Conservation (phyloP, 306 rosid genomes). For the Glycyrrhiza uralensis region DNA sequence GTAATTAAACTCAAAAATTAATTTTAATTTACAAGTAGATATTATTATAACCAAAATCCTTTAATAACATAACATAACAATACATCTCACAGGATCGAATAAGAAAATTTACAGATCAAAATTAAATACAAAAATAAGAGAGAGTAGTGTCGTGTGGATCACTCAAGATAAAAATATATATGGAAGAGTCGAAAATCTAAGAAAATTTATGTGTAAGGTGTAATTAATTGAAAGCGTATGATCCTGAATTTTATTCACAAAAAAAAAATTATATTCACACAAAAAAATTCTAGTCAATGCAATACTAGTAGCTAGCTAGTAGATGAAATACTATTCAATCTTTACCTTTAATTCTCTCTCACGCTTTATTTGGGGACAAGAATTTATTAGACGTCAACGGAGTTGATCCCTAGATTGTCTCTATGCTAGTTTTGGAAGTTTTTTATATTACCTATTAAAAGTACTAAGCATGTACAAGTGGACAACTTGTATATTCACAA, state of each 20-base stretch:
- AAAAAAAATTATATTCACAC: background rate
- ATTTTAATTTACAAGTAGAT: too few species aligned
- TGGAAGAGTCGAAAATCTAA: background rate
- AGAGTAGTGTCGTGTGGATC: background rate
- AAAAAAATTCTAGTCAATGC: background rate
- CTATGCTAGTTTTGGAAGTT: background rate
- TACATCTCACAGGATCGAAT: too few species aligned
- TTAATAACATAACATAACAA: too few species aligned
- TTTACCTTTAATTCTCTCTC: background rate
- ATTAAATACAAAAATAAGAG: too few species aligned
- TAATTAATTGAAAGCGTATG: too few species aligned
- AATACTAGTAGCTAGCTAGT: background rate
- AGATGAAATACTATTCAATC: background rate
- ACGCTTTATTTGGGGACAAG: background rate
- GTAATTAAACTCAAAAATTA: too few species aligned
- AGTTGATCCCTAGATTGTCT: constrained; percentile 45
- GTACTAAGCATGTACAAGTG: background rate
- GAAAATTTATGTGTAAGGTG: background rate
- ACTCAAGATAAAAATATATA: background rate
- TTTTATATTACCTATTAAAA: background rate
- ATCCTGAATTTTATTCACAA: background rate
- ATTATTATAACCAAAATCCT: too few species aligned
- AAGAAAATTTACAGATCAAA: too few species aligned
- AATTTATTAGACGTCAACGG: constrained; percentile 40
- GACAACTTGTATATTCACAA: background rate